A percentile compares a stretch with the other conserved stretches of the same genome.
These are phyloP conservation scores for Pseudogymnoascus sp. DNA, from an alignment of 2,329 filamentous ascomycete species.

Conservation along the genomic window DNA sequence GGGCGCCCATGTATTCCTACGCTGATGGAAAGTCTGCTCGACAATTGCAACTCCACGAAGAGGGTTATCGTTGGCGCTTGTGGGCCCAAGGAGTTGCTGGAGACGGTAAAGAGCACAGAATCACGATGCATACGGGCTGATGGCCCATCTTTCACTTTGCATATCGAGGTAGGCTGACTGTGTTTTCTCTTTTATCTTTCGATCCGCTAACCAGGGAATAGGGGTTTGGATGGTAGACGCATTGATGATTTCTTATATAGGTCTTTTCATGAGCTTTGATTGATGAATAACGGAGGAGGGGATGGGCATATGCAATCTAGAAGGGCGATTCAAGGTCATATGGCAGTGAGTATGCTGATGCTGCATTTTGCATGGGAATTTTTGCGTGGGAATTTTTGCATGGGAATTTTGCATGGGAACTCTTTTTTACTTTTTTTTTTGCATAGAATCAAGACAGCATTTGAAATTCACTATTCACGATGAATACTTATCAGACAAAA, in stretches of 20 bases:
- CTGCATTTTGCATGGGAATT: not conserved
- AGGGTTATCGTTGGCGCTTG: slow-evolving; percentile 40
- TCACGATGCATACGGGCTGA: slow-evolving; percentile 35
- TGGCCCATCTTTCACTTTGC: slow-evolving; percentile 42
- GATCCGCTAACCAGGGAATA: not conserved
- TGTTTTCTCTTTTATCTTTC: not conserved
- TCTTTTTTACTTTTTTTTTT: not conserved
- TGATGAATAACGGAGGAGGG: not conserved
- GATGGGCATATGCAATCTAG: not conserved
- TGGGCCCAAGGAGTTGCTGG: slow-evolving; percentile 38
- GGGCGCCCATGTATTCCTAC: slow-evolving; percentile 36
- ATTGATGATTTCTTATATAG: not conserved
- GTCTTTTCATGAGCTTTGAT: not conserved
- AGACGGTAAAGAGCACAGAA: slow-evolving; percentile 35
- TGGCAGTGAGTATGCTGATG: not conserved
- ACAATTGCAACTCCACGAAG: slow-evolving; percentile 27
- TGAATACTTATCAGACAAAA: not conserved
- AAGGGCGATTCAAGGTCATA: not conserved
- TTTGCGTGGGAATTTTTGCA: not conserved
- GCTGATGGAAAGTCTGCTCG: slow-evolving; percentile 33
- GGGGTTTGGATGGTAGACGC: not conserved
- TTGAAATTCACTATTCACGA: not conserved
- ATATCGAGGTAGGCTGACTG: slow-evolving; percentile 32
- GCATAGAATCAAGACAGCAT: not conserved
- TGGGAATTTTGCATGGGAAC: not conserved